Percentiles rank a stretch among this genome's conserved stretches.
Evolutionary conservation across 257 asterid genomes (phyloP).

Genomic region (Forsythia viridissima): DNA sequence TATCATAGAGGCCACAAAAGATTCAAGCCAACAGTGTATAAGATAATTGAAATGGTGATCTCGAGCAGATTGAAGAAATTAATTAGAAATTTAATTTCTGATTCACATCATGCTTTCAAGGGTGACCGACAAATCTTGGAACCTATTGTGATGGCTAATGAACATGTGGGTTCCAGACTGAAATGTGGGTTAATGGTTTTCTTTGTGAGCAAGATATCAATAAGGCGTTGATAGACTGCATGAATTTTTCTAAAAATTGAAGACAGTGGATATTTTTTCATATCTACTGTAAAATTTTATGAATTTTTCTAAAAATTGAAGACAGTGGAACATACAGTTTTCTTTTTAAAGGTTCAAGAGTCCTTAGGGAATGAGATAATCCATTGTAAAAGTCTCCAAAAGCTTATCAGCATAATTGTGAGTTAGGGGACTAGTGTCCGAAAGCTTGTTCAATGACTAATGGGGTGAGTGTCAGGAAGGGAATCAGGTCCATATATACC

Average conservation of each 20-base stretch:
- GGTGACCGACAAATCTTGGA: background rate
- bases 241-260: background rate
- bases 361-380: background rate
- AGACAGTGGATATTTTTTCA: too few relatives aligned
- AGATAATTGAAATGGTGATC: background rate
- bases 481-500: background rate
- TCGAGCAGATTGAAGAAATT: background rate
- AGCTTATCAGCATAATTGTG: background rate
- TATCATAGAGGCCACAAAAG: background rate
- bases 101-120: background rate
- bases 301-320: background rate
- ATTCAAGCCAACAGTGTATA: background rate
- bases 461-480: background rate
- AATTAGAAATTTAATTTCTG: background rate
- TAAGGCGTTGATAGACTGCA: background rate
- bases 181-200: background rate
- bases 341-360: background rate
- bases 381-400: background rate
- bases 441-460: background rate
- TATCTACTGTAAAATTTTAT: background rate
- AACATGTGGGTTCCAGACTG: background rate
- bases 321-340: background rate
- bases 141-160: background rate
- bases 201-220: background rate
- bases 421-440: background rate